These are phyloP conservation scores for Geotrichum siamense DNA, from an alignment of 1,139 yeast species.

Conservation along the genomic window DNA sequence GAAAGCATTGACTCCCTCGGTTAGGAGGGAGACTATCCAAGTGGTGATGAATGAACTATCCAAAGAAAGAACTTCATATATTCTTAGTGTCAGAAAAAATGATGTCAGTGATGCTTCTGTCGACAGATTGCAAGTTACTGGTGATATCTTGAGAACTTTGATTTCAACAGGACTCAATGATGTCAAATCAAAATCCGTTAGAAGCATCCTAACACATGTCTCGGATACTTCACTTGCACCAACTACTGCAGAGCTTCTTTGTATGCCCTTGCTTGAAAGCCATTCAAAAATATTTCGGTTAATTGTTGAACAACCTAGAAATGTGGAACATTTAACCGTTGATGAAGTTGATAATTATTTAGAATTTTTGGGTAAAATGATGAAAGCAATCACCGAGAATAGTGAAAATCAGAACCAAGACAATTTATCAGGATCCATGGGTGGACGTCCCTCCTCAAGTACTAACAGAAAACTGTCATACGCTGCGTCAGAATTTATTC, in stretches of 20 bases:
- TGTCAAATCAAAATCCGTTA: conserved; percentile 8
- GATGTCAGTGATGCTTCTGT: conserved; percentile 9
- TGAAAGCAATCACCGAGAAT: conserved; percentile 6
- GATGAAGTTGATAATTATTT: conserved; percentile 1
- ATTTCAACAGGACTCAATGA: conserved; percentile 7
- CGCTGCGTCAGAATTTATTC: conserved; percentile 13
- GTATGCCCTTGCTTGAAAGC: conserved; percentile 13
- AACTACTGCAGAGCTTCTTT: conserved; percentile 7
- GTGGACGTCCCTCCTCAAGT: not conserved
- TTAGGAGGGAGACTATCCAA: conserved; percentile 5
- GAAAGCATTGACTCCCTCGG: conserved; percentile 4
- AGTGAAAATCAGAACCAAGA: too few species aligned
- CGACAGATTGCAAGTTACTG: conserved; percentile 8
- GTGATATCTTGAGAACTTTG: conserved; percentile 9
- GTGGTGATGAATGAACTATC: conserved; percentile 4
- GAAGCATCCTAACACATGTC: conserved; percentile 7
- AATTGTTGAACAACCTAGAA: conserved; percentile 9
- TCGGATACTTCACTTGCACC: conserved; percentile 11
- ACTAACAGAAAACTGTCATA: conserved; percentile 8
- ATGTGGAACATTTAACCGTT: conserved; percentile 12
- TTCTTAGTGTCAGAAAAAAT: conserved; percentile 5
- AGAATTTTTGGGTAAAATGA: conserved; percentile 10
- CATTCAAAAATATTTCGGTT: conserved; percentile 11
- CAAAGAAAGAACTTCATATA: conserved; percentile 10
- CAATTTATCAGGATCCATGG: not conserved